A percentile compares a stretch with the other conserved stretches of the same genome.
Evolutionary conservation across 371 early-diverging fungal species (phyloP).

Genomic region (Parasitella parasitica): DNA sequence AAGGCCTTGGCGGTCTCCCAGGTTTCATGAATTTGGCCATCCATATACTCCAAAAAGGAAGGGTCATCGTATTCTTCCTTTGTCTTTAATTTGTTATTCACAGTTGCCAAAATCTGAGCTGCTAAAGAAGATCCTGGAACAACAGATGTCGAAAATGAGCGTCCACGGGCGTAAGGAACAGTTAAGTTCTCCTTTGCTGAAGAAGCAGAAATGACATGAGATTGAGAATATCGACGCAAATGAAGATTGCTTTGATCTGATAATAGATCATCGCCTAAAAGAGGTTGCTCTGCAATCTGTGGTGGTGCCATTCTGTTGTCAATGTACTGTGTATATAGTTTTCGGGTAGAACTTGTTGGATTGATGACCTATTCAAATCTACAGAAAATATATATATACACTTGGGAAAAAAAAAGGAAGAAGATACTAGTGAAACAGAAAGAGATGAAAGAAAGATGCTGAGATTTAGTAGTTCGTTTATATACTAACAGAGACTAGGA

Average conservation of each 20-base stretch:
- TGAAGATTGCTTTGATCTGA: conserved; percentile 11
- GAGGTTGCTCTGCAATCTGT: conserved; percentile 12
- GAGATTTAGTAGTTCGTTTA: background rate
- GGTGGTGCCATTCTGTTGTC: conserved; percentile 17
- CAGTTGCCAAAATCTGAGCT: conserved; percentile 37
- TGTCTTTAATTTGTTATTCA: conserved; percentile 35
- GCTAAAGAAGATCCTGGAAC: conserved; percentile 32
- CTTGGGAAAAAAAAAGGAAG: background rate
- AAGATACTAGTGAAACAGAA: background rate
- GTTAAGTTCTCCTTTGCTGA: conserved; percentile 24
- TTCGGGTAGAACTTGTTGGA: background rate
- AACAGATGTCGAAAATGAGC: conserved; percentile 26
- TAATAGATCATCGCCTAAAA: conserved; percentile 5
- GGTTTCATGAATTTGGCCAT: conserved; percentile 47
- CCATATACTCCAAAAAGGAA: conserved; percentile 40
- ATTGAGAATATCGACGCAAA: conserved; percentile 29
- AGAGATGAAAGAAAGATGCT: background rate
- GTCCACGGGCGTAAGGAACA: conserved; percentile 15
- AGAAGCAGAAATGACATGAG: conserved; percentile 13
- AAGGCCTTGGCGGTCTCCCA: conserved; percentile 59
- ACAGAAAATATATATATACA: background rate
- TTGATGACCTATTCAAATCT: background rate
- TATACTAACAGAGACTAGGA: background rate
- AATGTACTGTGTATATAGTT: background rate
- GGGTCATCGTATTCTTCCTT: conserved; percentile 17